Evolutionary conservation across 164 flowering plant genomes (phyloP).

Genomic region (Sextonia rubra): DNA sequence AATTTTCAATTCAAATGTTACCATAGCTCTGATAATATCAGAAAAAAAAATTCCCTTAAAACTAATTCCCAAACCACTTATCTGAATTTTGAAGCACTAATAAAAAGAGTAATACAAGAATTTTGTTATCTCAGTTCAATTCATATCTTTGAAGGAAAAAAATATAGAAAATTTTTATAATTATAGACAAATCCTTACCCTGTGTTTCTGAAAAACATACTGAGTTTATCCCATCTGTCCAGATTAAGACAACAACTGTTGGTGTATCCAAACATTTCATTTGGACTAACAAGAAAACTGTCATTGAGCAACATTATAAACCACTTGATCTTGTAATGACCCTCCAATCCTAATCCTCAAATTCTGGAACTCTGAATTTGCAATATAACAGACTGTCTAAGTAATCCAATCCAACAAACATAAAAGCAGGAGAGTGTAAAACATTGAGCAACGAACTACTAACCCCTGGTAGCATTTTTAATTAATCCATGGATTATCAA

Average conservation of each 20-base stretch:
- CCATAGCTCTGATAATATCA: conserved; percentile 34
- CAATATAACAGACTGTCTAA: no score
- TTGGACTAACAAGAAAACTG: no score
- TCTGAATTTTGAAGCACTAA: no score
- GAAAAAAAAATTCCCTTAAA: not conserved
- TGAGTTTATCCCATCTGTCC: conserved; percentile 64
- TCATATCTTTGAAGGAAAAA: no score
- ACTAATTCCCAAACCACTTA: not conserved
- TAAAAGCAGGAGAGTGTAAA: no score
- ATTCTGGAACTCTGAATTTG: not conserved
- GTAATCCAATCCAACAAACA: no score
- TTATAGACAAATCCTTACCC: conserved; percentile 16
- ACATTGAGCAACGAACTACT: no score
- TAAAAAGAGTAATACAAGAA: no score
- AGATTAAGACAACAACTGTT: conserved; percentile 47
- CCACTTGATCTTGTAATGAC: no score
- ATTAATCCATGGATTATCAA: no score
- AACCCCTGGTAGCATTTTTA: no score
- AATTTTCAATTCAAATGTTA: conserved; percentile 58
- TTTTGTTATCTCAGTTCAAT: no score
- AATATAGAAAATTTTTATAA: not conserved
- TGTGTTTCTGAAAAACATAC: conserved; percentile 30
- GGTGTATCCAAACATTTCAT: conserved; percentile 43
- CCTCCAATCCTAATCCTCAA: conserved; percentile 9
- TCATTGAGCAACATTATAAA: not conserved